Evolutionary conservation across 1,139 yeast species (phyloP).

Genomic region (Blastobotrys malaysiensis): DNA sequence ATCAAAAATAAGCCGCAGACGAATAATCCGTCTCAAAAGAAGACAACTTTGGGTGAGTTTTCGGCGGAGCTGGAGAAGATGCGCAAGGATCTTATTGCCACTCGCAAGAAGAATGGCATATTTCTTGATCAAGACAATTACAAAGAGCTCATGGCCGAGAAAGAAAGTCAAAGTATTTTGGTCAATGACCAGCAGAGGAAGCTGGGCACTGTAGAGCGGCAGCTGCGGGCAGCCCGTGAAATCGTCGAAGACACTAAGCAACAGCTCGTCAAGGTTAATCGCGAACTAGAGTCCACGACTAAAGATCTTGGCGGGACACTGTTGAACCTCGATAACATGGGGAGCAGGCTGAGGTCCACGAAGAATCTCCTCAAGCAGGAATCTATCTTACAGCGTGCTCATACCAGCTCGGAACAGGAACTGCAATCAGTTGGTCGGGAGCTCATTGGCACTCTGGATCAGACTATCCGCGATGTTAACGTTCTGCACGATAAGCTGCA

Average conservation of each 20-base stretch:
- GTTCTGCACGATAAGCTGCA: slow-evolving; percentile 24
- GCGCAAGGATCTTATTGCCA: slow-evolving; percentile 51
- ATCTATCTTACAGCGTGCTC: slow-evolving; percentile 9
- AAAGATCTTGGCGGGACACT: slow-evolving; percentile 16
- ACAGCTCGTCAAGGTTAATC: slow-evolving; percentile 25
- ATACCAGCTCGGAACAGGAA: slow-evolving; percentile 30
- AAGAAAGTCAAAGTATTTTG: slow-evolving; percentile 42
- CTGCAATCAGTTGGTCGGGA: slow-evolving; percentile 27
- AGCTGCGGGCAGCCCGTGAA: slow-evolving; percentile 34
- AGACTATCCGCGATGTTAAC: slow-evolving; percentile 25
- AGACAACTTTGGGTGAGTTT: slow-evolving; percentile 41
- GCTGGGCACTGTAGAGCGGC: slow-evolving; percentile 42
- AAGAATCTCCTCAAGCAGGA: slow-evolving; percentile 25
- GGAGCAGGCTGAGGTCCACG: slow-evolving; percentile 19
- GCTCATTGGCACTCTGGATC: slow-evolving; percentile 26
- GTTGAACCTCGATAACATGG: slow-evolving; percentile 19
- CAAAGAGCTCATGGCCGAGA: slow-evolving; percentile 43
- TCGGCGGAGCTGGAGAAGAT: slow-evolving; percentile 46
- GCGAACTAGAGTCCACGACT: slow-evolving; percentile 24
- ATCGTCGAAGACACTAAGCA: slow-evolving; percentile 26
- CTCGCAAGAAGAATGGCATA: slow-evolving; percentile 59
- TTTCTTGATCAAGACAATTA: slow-evolving; percentile 52
- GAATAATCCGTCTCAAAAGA: slow-evolving; percentile 45
- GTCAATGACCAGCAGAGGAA: slow-evolving; percentile 45
- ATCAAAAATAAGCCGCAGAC: slow-evolving; percentile 71